Evolutionary conservation across 805 yeast species (phyloP), one percentile per base, ranked within the genome.

Genomic region (Saccharomycopsis sp.): DNA sequence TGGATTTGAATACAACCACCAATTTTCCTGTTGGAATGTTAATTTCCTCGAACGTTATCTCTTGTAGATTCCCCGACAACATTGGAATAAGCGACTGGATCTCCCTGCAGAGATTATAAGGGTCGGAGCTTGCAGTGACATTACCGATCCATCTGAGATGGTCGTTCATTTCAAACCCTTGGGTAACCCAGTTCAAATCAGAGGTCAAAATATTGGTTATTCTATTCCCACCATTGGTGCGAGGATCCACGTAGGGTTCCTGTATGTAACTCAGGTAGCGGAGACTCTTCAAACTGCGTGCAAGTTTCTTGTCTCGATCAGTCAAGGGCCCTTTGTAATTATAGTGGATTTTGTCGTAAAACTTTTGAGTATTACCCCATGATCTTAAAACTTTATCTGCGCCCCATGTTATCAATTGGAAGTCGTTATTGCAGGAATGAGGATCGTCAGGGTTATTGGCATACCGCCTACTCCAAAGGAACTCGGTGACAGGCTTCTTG

Each of bases 341-440:
- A 65, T 74, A 81, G 55, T 71, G 69, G 52, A 82, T 75, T 44
- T 74, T 74, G 5, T 73, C 76, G 62, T 84, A 78, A 16, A 79
- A 68, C 4, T 73, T 74, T 2, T 80, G 80, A 15, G 75, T 67
- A 16, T 83, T 70, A 0, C 90, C 87, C 97, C 97, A 92, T 52
- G 91, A 71, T 60, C 91, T 76, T 59, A 94, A 73, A 67, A 89
- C 96, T 63, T 84, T 81, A 67, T 94, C 98, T 54, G 88, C 84
- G 1, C 96, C 85, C 97, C 98, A 92, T 0, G 98, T 89, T 1
- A 94, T 92, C 53, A 94, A 70, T 69, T 94, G 98, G 67, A 82
- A 94, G 59, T 91, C 97, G 56, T 92, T 75, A 72, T 89, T 90
- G 63, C 84, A 85, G 14, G 79, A 65, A 12, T 37, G 29, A 3